These are phyloP conservation scores for Schizosaccharomyces osmophilus DNA, from an alignment of 805 yeast genomes.

Conservation along the genomic window DNA sequence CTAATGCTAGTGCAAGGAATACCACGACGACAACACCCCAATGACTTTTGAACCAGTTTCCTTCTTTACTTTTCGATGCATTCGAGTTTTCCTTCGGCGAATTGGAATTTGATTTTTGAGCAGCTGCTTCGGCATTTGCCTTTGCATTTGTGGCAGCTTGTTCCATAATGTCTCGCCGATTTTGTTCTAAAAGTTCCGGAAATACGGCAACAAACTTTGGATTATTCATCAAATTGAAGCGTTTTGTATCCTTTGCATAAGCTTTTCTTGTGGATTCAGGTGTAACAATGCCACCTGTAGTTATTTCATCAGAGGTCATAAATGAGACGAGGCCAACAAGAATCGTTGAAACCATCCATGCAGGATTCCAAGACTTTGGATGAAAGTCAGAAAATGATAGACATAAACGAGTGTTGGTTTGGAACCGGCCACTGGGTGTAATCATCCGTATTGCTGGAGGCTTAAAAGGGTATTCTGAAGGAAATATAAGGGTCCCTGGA, in stretches of 20 bases:
- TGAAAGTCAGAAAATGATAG: constrained; percentile 85
- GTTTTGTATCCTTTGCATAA: constrained; percentile 34
- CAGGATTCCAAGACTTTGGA: constrained; percentile 89
- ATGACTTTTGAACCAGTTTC: neutral
- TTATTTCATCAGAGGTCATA: constrained; percentile 68
- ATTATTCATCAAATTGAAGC: constrained; percentile 41
- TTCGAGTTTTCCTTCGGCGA: neutral
- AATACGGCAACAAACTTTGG: constrained; percentile 36
- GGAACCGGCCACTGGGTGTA: constrained; percentile 77
- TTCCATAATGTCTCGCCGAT: constrained; percentile 15
- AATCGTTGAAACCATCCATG: constrained; percentile 82
- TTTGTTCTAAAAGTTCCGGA: constrained; percentile 34
- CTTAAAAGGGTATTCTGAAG: constrained; percentile 68
- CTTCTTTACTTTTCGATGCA: neutral
- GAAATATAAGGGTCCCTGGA: constrained; percentile 37
- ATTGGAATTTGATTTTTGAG: too few species aligned
- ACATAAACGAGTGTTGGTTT: constrained; percentile 59
- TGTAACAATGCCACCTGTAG: constrained; percentile 61
- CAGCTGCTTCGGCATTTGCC: neutral
- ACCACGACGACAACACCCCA: neutral
- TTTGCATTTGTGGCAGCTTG: neutral
- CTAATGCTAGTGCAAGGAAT: neutral
- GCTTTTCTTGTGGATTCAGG: constrained; percentile 31
- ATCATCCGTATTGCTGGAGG: constrained; percentile 79
- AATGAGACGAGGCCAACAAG: constrained; percentile 69